phyloP scores from a whole-genome alignment of 1,284 basidiomycete species.

The Bjerkandera adusta region DNA sequence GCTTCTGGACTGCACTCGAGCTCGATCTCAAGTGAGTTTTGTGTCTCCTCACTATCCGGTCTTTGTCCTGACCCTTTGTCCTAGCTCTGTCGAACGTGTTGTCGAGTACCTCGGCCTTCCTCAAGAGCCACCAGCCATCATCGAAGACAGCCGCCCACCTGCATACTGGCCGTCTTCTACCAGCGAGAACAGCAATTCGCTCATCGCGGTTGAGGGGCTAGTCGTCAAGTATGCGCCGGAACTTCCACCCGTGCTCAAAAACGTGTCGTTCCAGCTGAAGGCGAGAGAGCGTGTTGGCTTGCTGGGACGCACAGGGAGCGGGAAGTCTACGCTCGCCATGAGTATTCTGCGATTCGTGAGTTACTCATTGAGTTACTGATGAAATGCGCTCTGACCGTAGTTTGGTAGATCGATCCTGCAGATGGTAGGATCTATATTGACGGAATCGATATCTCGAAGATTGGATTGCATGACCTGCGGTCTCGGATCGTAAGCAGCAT shows the following conservation, averaged over 20 bases:
- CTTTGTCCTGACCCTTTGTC: background rate
- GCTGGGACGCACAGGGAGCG: slow-evolving; percentile 74
- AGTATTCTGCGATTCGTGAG: slow-evolving; percentile 81
- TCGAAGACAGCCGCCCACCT: slow-evolving; percentile 66
- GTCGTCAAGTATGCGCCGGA: slow-evolving; percentile 83
- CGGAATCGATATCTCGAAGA: slow-evolving; percentile 85
- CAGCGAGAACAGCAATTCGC: slow-evolving; percentile 45
- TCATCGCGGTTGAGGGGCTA: slow-evolving; percentile 60
- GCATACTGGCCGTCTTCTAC: slow-evolving; percentile 81
- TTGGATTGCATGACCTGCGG: slow-evolving; percentile 84
- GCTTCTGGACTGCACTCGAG: slow-evolving; percentile 58
- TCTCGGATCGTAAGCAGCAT: slow-evolving; percentile 57
- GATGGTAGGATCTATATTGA: slow-evolving; percentile 81
- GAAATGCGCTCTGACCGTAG: too few species aligned
- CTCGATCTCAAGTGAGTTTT: slow-evolving; percentile 62
- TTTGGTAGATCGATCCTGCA: slow-evolving; percentile 67
- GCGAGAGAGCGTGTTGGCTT: slow-evolving; percentile 71
- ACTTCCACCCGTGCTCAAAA: slow-evolving; percentile 78
- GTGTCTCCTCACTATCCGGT: background rate
- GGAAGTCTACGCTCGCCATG: slow-evolving; percentile 86
- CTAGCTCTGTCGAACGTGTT: slow-evolving; percentile 81
- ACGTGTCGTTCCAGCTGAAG: slow-evolving; percentile 65
- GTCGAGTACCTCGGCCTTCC: slow-evolving; percentile 88
- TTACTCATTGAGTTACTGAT: slow-evolving; percentile 17
- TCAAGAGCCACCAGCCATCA: slow-evolving; percentile 69